Evolutionary conservation across 2,329 filamentous ascomycete species (phyloP), one percentile per base, ranked within the genome.

Genomic region (Chrysoporthe puriensis): DNA sequence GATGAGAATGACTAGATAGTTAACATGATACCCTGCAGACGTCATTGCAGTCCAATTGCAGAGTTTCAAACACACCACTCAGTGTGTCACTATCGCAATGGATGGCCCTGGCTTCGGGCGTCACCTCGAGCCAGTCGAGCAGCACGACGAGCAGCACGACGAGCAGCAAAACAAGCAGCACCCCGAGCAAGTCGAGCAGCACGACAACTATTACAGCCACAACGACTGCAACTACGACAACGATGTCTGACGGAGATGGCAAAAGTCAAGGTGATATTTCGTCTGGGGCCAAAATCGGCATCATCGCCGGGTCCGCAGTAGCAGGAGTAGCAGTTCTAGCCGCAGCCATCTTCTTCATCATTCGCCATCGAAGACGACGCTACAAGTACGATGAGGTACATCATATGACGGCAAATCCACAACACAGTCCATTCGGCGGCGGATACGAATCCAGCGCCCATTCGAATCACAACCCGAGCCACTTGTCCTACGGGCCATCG

Each of bases 1-100:
- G 57, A 21, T 26, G 26, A 57, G 32, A 44, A 43, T 26, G 18
- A 44, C 11, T 18, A 42, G n/a, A 44, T 44, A 3, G 14, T 40
- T 60, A 44, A 60, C 40, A 13, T 14, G n/a, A 14, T 43, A 18
- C 40, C 11, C 16, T 13, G 44, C 16, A 84, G 71, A 72, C 75
- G 7, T 82, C 75, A 3, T 79, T 87, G 77, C 69, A 72, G 2
- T 71, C 72, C 16, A 82, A 83, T 13, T 87, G 85, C 72, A 71
- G 73, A 2, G 74, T 77, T 34, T 84, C 82, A 0, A 73, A 77
- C 2, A 84, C 83, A 8, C 80, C 80, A 0, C 73, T 87, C 26
- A 73, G 72, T 36, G 72, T 87, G 0, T 76, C 76, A 18, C 75
- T 82, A 71, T 71, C 75, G 34, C 76, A 81, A 26, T 86, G 84